Evolutionary conservation across 208 protist genomes (phyloP).

Genomic region (Crithidia expoeki): DNA sequence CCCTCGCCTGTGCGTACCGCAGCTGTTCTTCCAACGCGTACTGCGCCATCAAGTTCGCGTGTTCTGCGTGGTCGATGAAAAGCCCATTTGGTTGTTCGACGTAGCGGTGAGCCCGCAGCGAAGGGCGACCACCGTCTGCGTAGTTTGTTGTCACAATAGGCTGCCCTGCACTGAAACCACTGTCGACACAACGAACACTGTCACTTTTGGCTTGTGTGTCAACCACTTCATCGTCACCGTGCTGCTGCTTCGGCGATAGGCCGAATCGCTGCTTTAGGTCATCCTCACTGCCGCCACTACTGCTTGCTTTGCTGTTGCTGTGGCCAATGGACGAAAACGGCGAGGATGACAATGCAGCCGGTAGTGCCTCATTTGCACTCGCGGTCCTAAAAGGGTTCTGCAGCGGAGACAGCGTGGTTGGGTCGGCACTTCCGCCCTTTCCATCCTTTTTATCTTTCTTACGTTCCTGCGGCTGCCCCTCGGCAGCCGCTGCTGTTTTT

Average conservation of each 20-base stretch:
- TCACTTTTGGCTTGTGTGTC: background rate
- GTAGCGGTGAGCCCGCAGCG: conserved; percentile 65
- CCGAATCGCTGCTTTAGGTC: background rate
- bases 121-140: conserved; percentile 28
- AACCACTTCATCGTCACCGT: background rate
- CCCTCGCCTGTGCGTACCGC: conserved; percentile 21
- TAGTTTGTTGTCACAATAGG: background rate
- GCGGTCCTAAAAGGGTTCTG: no score
- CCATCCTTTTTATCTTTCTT: no score
- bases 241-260: conserved; percentile 5
- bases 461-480: no score
- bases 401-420: no score
- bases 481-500: no score
- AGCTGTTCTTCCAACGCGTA: conserved; percentile 27
- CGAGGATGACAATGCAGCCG: background rate
- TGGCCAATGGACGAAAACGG: background rate
- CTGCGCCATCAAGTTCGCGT: conserved; percentile 32
- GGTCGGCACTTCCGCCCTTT: no score
- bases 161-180: background rate
- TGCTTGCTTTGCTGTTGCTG: background rate
- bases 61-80: conserved; percentile 43
- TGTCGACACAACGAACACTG: no score
- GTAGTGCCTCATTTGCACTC: no score
- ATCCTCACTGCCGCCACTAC: background rate
- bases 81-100: conserved; percentile 58